Evolutionary conservation across 495 filamentous ascomycete species (phyloP).

Genomic region (Talaromyces stipitatus): DNA sequence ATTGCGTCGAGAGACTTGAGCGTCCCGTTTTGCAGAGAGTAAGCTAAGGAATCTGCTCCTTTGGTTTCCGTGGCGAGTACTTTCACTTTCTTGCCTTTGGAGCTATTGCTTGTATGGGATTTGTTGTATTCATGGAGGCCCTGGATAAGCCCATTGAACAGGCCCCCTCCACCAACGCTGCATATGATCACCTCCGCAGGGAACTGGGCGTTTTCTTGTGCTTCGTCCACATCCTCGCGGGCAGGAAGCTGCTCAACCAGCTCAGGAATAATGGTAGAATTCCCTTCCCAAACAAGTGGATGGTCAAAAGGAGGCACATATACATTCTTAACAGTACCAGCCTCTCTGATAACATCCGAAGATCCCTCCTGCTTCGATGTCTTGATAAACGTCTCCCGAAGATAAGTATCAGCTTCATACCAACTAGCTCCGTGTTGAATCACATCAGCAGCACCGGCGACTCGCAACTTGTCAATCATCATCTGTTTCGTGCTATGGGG

Average conservation of each 20-base stretch:
- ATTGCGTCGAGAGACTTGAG: constrained; percentile 60
- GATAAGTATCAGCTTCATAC: constrained; percentile 67
- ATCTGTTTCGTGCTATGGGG: constrained; percentile 53
- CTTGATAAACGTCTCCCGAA: constrained; percentile 54
- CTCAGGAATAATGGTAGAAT: constrained; percentile 63
- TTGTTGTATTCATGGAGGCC: constrained; percentile 49
- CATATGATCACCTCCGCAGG: constrained; percentile 64
- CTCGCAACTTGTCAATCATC: constrained; percentile 66
- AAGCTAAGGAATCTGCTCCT: constrained; percentile 63
- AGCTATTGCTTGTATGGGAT: background rate
- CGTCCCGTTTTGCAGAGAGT: constrained; percentile 45
- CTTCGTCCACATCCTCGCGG: constrained; percentile 6
- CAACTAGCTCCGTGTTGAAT: constrained; percentile 65
- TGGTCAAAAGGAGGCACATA: constrained; percentile 76
- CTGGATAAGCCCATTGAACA: constrained; percentile 68
- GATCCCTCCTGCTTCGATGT: constrained; percentile 45
- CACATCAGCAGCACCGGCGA: constrained; percentile 57
- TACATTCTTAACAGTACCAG: constrained; percentile 28
- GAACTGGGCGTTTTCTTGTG: constrained; percentile 13
- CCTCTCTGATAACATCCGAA: too few species aligned
- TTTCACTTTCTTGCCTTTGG: constrained; percentile 23
- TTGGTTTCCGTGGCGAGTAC: constrained; percentile 73
- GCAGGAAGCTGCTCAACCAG: constrained; percentile 47
- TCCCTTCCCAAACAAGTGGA: constrained; percentile 69
- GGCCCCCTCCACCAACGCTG: constrained; percentile 79